Percentiles rank a stretch among this genome's conserved stretches.
These are phyloP conservation scores for Calocybe gangraenosa DNA, from an alignment of 768 basidiomycete species.

Conservation along the genomic window DNA sequence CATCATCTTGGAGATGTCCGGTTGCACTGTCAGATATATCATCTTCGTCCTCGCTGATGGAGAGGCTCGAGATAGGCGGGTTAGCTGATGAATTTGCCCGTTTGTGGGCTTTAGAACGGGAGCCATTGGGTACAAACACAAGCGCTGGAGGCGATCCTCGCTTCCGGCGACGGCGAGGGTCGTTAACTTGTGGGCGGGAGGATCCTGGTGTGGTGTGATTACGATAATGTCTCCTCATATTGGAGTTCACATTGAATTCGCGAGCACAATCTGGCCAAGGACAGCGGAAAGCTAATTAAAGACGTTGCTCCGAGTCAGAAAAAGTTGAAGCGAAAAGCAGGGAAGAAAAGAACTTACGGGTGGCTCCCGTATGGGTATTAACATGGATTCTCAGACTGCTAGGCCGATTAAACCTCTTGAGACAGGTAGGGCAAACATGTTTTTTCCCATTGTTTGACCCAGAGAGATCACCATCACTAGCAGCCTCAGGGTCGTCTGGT, in stretches of 20 bases:
- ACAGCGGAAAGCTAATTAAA: constrained; percentile 59
- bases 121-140: constrained; percentile 14
- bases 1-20: constrained; percentile 8
- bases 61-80: constrained; percentile 18
- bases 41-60: constrained; percentile 24
- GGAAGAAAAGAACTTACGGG: constrained; percentile 41
- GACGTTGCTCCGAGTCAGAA: constrained; percentile 7
- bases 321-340: not conserved
- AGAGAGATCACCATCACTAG: constrained; percentile 20
- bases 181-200: constrained; percentile 21
- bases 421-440: constrained; percentile 50
- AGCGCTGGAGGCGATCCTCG: constrained; percentile 16
- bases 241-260: constrained; percentile 80
- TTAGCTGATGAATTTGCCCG: constrained; percentile 7
- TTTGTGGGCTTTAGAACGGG: not conserved
- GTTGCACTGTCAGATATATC: constrained; percentile 20
- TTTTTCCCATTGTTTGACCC: constrained; percentile 32
- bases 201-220: constrained; percentile 48
- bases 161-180: constrained; percentile 24
- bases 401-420: constrained; percentile 65
- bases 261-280: constrained; percentile 71
- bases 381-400: constrained; percentile 63
- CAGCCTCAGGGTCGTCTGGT: constrained; percentile 22
- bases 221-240: constrained; percentile 77
- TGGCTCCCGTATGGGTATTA: constrained; percentile 67